phyloP scores from a whole-genome alignment of 2,329 filamentous ascomycete genomes.

The Epichloe festucae region DNA sequence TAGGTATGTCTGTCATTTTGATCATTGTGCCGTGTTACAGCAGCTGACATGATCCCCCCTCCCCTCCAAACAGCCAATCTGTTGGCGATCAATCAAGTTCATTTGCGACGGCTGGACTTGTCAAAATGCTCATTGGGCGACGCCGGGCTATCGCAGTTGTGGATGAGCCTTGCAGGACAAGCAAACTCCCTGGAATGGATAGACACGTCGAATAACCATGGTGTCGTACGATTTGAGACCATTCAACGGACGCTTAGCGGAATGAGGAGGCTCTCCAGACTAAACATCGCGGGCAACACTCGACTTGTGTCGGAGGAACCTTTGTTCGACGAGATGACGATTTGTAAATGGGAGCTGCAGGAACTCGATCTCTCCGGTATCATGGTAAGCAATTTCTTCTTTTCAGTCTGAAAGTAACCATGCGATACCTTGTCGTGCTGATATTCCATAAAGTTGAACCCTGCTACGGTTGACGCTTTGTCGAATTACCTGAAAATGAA shows the following conservation, averaged over 20 bases:
- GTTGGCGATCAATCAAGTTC: constrained; percentile 21
- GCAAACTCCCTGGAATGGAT: constrained; percentile 32
- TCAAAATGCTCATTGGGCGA: constrained; percentile 40
- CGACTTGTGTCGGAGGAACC: constrained; percentile 31
- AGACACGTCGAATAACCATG: constrained; percentile 40
- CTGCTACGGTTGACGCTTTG: constrained; percentile 33
- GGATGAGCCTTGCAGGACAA: constrained; percentile 33
- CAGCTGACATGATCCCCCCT: background rate
- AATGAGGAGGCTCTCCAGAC: constrained; percentile 29
- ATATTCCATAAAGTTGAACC: constrained; percentile 28
- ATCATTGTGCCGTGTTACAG: background rate
- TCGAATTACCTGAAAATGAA: constrained; percentile 31
- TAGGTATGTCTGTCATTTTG: constrained; percentile 23
- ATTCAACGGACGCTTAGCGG: constrained; percentile 31
- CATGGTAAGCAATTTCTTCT: constrained; percentile 23
- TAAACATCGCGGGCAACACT: constrained; percentile 39
- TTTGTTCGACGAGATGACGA: constrained; percentile 31
- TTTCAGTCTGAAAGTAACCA: background rate
- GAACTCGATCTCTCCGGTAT: constrained; percentile 42
- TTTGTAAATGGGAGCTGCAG: constrained; percentile 34
- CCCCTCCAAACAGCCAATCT: constrained; percentile 15
- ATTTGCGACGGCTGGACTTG: constrained; percentile 35
- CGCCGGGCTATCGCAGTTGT: constrained; percentile 32
- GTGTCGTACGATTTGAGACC: constrained; percentile 34
- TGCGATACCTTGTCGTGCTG: constrained; percentile 5